Evolutionary conservation across 192 early-diverging fungal genomes (phyloP).

Genomic region (Geranomyces michiganensis): DNA sequence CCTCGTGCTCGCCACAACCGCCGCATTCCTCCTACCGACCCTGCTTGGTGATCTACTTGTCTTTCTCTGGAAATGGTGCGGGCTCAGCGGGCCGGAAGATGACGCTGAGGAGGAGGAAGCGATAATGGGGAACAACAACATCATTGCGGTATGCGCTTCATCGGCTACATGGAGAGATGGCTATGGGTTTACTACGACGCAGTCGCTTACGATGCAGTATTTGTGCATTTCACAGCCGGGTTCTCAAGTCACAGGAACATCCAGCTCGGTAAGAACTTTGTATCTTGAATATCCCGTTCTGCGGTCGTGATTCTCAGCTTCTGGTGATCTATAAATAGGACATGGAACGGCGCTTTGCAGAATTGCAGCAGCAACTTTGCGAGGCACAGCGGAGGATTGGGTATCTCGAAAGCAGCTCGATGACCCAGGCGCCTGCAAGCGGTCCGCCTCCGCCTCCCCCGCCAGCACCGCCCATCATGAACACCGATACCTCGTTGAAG

Average conservation of each 20-base stretch:
- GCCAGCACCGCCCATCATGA: conserved; percentile 12
- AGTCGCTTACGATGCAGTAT: not conserved
- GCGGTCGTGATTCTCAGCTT: not conserved
- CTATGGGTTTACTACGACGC: not conserved
- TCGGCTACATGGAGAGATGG: no score
- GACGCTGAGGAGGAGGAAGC: conserved; percentile 5
- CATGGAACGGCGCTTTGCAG: conserved; percentile 4
- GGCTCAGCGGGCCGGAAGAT: not conserved
- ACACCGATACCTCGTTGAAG: not conserved
- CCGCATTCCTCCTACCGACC: not conserved
- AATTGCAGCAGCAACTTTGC: conserved; percentile 4
- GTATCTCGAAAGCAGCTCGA: not conserved
- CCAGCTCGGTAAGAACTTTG: not conserved
- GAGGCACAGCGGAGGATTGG: conserved; percentile 5
- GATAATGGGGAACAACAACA: not conserved
- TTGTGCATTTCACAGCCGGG: not conserved
- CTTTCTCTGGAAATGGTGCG: not conserved
- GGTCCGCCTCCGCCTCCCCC: conserved; percentile 20
- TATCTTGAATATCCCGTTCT: not conserved
- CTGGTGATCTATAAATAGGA: not conserved
- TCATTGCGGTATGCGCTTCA: no score
- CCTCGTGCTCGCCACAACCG: not conserved
- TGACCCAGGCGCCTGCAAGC: not conserved
- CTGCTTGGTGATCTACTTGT: not conserved
- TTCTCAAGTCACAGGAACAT: not conserved